Evolutionary conservation across 805 yeast species (phyloP), one percentile per base, ranked within the genome.

Genomic region (Deakozyma indianensis): DNA sequence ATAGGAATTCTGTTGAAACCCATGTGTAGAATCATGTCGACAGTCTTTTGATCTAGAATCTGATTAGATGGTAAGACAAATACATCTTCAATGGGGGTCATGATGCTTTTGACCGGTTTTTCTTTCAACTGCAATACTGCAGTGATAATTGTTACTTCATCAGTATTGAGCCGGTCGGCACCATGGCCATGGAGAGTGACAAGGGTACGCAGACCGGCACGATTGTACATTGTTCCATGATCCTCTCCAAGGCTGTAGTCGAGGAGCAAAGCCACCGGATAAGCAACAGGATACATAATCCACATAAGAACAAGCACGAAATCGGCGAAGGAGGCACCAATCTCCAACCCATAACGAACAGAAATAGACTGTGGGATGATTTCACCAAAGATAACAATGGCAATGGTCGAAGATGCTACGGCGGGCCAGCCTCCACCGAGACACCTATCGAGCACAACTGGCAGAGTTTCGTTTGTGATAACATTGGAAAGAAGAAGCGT

Each of bases 381-480:
- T 59, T 90, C 98, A 49, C 98, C 98, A 63, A 90, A 90, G 11
- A 90, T 74, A 43, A 90, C 96, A 58, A 90, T 90, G 22, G 88
- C 75, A 2, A 83, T 88, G 0, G 98, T 88, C n/a, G 96, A 80
- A 11, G 87, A 74, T 14, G 87, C 84, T 29, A 90, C 95, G 0
- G 98, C 98, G 14, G 92, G 88, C 83, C 95, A 82, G 1, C 98
- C 98, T 40, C 97, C 97, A 42, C 97, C 97, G 14, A 92, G 73
- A 54, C 90, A 82, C 46, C 94, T 73, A 61, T 90, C 97, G 48
- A 92, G 71, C 21, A 90, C 94, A 53, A 90, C 90, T 0, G 98
- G 98, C 49, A 90, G 70, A 1, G 96, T 81, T 62, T 90, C 96
- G 61, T 88, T 88, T 41, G 96, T 88, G 59, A 88, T 84, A 42